Evolutionary conservation across 345 rosid species (phyloP), one percentile per base, ranked within the genome.

Genomic region (Heritiera fomes): DNA sequence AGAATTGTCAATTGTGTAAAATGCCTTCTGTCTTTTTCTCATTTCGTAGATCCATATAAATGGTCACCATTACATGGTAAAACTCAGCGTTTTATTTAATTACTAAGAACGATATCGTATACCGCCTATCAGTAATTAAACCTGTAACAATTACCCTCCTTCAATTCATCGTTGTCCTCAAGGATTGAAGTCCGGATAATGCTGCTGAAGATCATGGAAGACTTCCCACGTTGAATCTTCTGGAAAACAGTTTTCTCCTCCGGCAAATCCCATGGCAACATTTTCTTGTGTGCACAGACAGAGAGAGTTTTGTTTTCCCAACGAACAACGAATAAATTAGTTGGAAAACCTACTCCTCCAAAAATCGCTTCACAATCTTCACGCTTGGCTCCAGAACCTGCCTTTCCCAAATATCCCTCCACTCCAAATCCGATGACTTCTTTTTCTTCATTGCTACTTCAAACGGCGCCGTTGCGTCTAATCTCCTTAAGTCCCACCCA

Each of bases 391-490:
- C 84, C 87, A 92, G 1, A 45, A 94, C 92, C 72, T 87, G 83
- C 78, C 78, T 84, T 67, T 90, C 88, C 98, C 98, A 96, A 45
- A 89, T 71, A 40, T 87, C 89, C 66, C 83, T 83, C 90, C 95
- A 89, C 63, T 73, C 74, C 53, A 77, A 76, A 69, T 75, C 86
- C 9, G 62, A 3, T 13, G 11, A 69, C 67, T 43, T 78, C 28
- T 63, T 74, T 56, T 34, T 69, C 20, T 56, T 76, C 75, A 88
- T 73, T 79, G 79, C 73, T 75, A 73, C 86, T 73, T 55, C 78
- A 68, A 94, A 81, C 55, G 94, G 77, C 75, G 82, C 85, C 82
- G 97, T 92, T 23, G 97, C 96, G 58, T 96, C 98, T n/a, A 96
- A 79, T 63, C 89, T 88, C 28, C 75, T 73, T 40, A 96, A 85